Base-by-base conservation (phyloP, 2,329 filamentous ascomycete species). In the Hysterium pulicare region DNA sequence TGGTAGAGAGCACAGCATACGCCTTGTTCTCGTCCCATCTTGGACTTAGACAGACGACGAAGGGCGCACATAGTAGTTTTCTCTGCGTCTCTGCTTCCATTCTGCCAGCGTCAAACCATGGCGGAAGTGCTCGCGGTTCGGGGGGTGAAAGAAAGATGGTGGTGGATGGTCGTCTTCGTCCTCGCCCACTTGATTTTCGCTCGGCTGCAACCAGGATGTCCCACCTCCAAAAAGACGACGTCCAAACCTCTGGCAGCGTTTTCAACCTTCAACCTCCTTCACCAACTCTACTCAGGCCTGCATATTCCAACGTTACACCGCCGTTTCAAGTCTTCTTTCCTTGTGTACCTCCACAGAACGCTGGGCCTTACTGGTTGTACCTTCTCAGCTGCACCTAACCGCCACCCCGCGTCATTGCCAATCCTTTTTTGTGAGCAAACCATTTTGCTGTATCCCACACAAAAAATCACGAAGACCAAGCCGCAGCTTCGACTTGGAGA, bases 351-450 rank as follows among this genome's bases (percentile, higher is more conserved):
- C 48, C 33, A 42, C 45, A 41, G 45, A 45, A 47, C 39, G 47
- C 50, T 54, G 44, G 45, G 49, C 49, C 38, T 47, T 45, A 42
- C 46, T 39, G 48, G 42, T 46, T 54, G 54, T 41, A 45, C 57
- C 53, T 42, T 36, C 39, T n/a, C n/a, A n/a, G 41, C 49, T 57
- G 54, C 48, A 46, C 23, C 44, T 48, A 49, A 32, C 53, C 54
- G 54, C 51, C 42, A 39, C 56, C n/a, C 55, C 58, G 55, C 62
- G 57, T 60, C 54, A 55, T 49, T 51, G 44, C 33, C 47, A 45
- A 41, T 36, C 39, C 41, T 16, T 21, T 42, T 36, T 19, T 45
- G 40, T 48, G 40, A 59, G 58, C 61, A 63, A 62, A 64, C 61
- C 53, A 50, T 22, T 46, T 44, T 44, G 46, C 33, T 48, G 48